phyloP scores from a whole-genome alignment of 768 basidiomycete genomes.

The Phaeolepiota aurea region DNA sequence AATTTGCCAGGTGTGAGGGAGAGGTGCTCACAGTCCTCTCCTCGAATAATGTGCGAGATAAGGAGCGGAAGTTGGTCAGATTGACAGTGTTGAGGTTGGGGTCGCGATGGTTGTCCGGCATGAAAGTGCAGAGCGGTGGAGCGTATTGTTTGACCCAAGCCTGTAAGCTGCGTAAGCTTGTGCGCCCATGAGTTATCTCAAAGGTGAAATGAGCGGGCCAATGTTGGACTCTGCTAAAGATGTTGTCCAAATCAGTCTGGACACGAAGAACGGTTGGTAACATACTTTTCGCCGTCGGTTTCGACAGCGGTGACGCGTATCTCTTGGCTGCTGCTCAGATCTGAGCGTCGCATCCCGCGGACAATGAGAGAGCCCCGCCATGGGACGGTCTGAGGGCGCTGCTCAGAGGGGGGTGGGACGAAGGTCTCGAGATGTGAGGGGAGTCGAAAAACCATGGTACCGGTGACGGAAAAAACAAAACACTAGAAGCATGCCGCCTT shows the following conservation, averaged over 20 bases:
- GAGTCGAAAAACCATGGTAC: conserved; percentile 52
- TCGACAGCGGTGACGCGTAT: conserved; percentile 58
- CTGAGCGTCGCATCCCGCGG: conserved; percentile 37
- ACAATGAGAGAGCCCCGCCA: conserved; percentile 54
- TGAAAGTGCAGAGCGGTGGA: conserved; percentile 51
- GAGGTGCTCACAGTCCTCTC: conserved; percentile 37
- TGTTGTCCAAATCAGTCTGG: conserved; percentile 19
- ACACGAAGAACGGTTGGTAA: conserved; percentile 10
- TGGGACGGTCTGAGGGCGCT: conserved; percentile 32
- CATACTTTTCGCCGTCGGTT: conserved; percentile 67
- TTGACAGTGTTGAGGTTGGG: conserved; percentile 40
- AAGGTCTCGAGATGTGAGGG: conserved; percentile 53
- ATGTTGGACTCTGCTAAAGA: conserved; percentile 37
- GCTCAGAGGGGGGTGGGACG: conserved; percentile 45
- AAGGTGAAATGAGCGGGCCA: conserved; percentile 47
- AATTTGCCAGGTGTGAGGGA: background rate
- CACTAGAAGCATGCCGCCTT: conserved; percentile 23
- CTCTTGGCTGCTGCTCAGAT: conserved; percentile 39
- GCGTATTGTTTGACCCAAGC: conserved; percentile 40
- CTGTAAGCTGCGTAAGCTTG: conserved; percentile 37
- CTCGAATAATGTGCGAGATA: conserved; percentile 44
- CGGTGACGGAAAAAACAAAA: conserved; percentile 24
- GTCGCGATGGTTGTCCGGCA: conserved; percentile 52
- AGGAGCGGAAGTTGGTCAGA: conserved; percentile 42
- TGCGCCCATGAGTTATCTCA: conserved; percentile 30